Evolutionary conservation across 1,284 basidiomycete genomes (phyloP).

Genomic region (Boletus smithii): DNA sequence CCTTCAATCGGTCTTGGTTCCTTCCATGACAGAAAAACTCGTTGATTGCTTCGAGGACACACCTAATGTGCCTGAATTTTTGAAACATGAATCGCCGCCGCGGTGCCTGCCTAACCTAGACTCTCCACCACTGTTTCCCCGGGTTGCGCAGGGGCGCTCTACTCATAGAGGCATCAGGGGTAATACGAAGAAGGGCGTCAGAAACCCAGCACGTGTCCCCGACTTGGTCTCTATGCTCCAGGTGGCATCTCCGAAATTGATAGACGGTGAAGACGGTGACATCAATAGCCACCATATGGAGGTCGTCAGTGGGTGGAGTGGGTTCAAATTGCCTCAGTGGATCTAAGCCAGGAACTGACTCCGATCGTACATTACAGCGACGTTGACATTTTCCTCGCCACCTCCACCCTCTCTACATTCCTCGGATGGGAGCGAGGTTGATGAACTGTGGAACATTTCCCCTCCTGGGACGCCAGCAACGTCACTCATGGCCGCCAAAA

Average conservation of each 20-base stretch:
- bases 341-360: constrained; percentile 6
- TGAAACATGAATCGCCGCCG: constrained; percentile 29
- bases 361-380: constrained; percentile 14
- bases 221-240: constrained; percentile 21
- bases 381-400: constrained; percentile 31
- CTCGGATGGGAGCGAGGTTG: constrained; percentile 37
- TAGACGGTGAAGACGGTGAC: constrained; percentile 41
- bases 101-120: constrained; percentile 29
- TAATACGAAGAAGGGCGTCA: background rate
- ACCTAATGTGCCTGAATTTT: constrained; percentile 34
- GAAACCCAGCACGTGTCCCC: constrained; percentile 3
- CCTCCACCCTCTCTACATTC: constrained; percentile 37
- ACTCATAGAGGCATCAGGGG: background rate
- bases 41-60: constrained; percentile 3
- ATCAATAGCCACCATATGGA: constrained; percentile 46
- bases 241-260: constrained; percentile 19
- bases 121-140: constrained; percentile 49
- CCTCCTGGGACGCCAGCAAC: constrained; percentile 35
- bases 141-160: constrained; percentile 19
- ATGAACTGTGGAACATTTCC: constrained; percentile 45
- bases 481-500: constrained; percentile 37
- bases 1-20: constrained; percentile 16
- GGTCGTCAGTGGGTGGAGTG: constrained; percentile 59
- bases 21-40: background rate
- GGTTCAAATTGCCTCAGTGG: constrained; percentile 17